These are phyloP conservation scores for Pseudovirgaria hyperparasitica DNA, from an alignment of 2,329 filamentous ascomycete genomes.

Conservation along the genomic window DNA sequence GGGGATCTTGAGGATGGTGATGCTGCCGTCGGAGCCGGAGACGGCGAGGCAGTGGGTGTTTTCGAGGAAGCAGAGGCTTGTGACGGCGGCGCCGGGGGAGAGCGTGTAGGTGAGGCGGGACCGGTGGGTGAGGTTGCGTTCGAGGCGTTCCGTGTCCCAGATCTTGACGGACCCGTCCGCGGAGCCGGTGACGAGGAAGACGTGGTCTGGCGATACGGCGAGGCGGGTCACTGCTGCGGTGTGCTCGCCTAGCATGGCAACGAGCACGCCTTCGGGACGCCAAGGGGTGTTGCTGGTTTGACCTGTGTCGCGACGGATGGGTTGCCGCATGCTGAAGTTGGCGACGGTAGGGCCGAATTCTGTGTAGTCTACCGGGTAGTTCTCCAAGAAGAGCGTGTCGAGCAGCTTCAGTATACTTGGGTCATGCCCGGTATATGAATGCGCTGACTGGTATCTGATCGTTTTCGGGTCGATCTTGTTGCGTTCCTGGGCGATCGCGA, in stretches of 20 bases:
- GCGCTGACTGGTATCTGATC: constrained; percentile 47
- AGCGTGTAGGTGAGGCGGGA: constrained; percentile 79
- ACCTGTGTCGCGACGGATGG: constrained; percentile 41
- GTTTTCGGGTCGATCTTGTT: constrained; percentile 19
- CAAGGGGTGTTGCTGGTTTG: constrained; percentile 45
- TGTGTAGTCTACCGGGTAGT: constrained; percentile 45
- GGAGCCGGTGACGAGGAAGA: constrained; percentile 88
- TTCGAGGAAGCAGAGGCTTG: constrained; percentile 80
- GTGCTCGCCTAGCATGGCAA: constrained; percentile 85
- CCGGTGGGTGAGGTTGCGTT: constrained; percentile 80
- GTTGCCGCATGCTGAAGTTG: constrained; percentile 43
- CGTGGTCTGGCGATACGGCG: constrained; percentile 73
- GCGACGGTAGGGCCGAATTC: constrained; percentile 71
- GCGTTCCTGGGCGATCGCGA: constrained; percentile 15
- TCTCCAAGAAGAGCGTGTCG: constrained; percentile 68
- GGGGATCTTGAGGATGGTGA: too few relatives aligned
- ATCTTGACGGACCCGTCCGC: constrained; percentile 85
- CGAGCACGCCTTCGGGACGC: constrained; percentile 71
- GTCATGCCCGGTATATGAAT: constrained; percentile 75
- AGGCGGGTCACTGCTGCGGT: constrained; percentile 70
- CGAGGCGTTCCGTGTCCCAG: constrained; percentile 83
- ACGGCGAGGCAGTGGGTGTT: constrained; percentile 89
- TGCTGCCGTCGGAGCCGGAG: constrained; percentile 77
- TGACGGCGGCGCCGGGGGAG: constrained; percentile 55
- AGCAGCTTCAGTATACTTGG: constrained; percentile 51